Percentiles rank a stretch among this genome's conserved stretches.
phyloP scores from a whole-genome alignment of 495 filamentous ascomycete species.

The Penicillium canescens region DNA sequence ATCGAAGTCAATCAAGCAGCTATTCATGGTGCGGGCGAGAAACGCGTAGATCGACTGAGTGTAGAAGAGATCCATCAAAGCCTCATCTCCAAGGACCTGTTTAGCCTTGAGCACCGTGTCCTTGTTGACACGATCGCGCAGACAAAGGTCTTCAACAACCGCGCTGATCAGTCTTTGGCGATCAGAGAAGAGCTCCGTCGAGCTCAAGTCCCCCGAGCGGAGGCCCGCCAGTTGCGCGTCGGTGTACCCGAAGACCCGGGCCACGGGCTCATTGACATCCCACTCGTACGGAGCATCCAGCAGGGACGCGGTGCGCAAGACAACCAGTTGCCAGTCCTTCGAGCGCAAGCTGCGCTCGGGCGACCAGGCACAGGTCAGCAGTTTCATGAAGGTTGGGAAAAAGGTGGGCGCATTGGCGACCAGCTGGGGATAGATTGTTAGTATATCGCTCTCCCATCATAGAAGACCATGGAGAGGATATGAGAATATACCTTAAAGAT shows the following conservation, averaged over 20 bases:
- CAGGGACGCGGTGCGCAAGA: constrained; percentile 2
- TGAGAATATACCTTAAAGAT: background rate
- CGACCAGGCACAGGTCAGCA: background rate
- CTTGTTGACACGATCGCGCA: background rate
- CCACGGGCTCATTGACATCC: constrained; percentile 4
- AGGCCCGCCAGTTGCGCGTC: background rate
- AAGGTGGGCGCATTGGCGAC: too few relatives aligned
- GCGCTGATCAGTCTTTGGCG: background rate
- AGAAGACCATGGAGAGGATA: too few relatives aligned
- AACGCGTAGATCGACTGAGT: background rate
- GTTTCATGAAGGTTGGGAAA: too few relatives aligned
- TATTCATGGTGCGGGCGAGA: background rate
- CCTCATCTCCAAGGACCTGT: background rate
- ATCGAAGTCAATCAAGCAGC: constrained; percentile 1
- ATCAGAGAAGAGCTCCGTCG: background rate
- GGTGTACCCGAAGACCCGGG: background rate
- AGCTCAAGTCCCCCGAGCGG: constrained; percentile 1
- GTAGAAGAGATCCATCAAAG: constrained; percentile 1
- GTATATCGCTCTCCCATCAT: too few relatives aligned
- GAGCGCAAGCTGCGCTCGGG: constrained; percentile 1
- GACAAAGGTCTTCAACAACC: background rate
- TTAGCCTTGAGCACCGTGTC: background rate
- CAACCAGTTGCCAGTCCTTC: constrained; percentile 1
- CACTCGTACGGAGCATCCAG: constrained; percentile 2
- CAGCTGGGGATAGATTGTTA: too few relatives aligned